Base-by-base conservation (phyloP, 83 land plant species). In the Thuja plicata region DNA sequence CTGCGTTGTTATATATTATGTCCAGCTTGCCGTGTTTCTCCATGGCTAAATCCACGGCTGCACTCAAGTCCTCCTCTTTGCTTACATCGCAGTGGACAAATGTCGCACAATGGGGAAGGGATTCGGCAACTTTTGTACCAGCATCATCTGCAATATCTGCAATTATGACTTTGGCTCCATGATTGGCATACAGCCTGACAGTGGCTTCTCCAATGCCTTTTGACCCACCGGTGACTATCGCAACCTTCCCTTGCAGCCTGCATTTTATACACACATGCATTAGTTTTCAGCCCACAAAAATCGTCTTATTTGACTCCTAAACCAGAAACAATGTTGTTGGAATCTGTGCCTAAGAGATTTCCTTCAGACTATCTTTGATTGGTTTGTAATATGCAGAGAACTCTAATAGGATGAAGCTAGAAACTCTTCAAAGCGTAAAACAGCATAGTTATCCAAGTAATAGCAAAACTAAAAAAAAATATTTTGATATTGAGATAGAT, bases 1-100 rank as follows among this genome's bases (percentile, higher is more conserved):
- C 98, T 34, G 97, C 98, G 78, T 97, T 97, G 93, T 94, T 97
- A 60, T 91, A 93, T 90, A 94, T 94, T 57, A 96, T 93, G 79
- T 96, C 97, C n/a, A 96, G 94, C 16, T 89, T 88, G 50, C 97
- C 96, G 46, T 88, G 89, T n/a, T 88, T 89, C 10, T 60, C 62
- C 8, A 94, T 89, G 24, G 97, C 88, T 46, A 85, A 87, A 86
- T 96, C 95, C 40, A 96, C 96, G 5, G 92, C 93, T 5, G 84
- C 92, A 48, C 89, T 38, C 17, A 96, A 91, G 48, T 94, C 95
- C 13, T 88, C 89, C 86, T 96, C 98, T 5, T 38, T 71, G 13
- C 93, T 92, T 13, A 96, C 98, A 81, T 95, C 97, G 70, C 97
- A 93, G 82, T 94, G 94, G 46, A 84, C 30, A 86, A 83, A 96